Evolutionary conservation across 495 filamentous ascomycete genomes (phyloP).

Genomic region (Oleoguttula mirabilis): DNA sequence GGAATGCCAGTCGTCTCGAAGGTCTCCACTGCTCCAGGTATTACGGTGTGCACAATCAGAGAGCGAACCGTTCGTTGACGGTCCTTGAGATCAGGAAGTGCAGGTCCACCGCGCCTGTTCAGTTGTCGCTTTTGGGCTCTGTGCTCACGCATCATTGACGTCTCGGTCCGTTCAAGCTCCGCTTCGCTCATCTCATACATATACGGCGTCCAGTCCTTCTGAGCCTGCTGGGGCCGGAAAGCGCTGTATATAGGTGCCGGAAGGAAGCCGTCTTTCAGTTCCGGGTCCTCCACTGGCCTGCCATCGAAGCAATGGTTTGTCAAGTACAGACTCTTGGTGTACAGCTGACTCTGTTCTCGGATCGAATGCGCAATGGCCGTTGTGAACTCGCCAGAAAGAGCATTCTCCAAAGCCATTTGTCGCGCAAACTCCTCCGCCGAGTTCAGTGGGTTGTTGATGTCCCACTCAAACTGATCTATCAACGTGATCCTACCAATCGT

Average conservation of each 20-base stretch:
- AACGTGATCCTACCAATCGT: slow-evolving; percentile 92
- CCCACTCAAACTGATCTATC: slow-evolving; percentile 98
- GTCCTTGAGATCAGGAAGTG: slow-evolving; percentile 90
- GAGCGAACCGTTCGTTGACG: slow-evolving; percentile 83
- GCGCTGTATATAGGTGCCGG: slow-evolving; percentile 69
- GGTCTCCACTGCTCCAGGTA: slow-evolving; percentile 70
- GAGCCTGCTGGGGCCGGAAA: slow-evolving; percentile 78
- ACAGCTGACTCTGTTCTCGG: slow-evolving; percentile 86
- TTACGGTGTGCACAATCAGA: slow-evolving; percentile 74
- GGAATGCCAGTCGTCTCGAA: slow-evolving; percentile 79
- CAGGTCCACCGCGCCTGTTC: slow-evolving; percentile 86
- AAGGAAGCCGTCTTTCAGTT: slow-evolving; percentile 73
- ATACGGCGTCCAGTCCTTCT: slow-evolving; percentile 85
- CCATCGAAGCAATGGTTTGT: slow-evolving; percentile 91
- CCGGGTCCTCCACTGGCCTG: slow-evolving; percentile 79
- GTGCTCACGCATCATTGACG: slow-evolving; percentile 85
- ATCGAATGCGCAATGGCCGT: slow-evolving; percentile 97
- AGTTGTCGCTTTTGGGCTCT: slow-evolving; percentile 88
- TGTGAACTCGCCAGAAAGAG: slow-evolving; percentile 87
- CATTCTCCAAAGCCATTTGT: slow-evolving; percentile 80
- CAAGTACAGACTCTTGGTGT: slow-evolving; percentile 85
- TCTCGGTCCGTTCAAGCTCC: slow-evolving; percentile 80
- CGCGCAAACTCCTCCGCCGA: slow-evolving; percentile 87
- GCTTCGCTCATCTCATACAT: slow-evolving; percentile 83
- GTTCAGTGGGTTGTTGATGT: slow-evolving; percentile 88